phyloP scores from a whole-genome alignment of 2,329 filamentous ascomycete genomes.

The Zalaria sp. region DNA sequence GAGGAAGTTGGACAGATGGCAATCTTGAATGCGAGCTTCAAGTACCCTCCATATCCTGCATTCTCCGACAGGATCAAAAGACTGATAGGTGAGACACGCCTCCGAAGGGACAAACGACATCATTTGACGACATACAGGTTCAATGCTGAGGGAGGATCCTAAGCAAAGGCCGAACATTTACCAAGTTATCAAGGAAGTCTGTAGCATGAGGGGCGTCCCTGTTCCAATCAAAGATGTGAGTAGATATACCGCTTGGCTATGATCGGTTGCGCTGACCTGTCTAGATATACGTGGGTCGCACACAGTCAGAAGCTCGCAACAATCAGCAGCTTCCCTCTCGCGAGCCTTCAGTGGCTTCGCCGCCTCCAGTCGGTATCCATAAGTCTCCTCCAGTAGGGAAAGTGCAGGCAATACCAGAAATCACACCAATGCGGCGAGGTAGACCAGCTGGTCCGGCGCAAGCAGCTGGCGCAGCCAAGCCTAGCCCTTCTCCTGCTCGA shows the following conservation, averaged over 20 bases:
- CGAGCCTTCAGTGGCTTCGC: slow-evolving; percentile 37
- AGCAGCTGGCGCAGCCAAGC: slow-evolving; percentile 23
- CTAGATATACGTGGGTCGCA: slow-evolving; percentile 37
- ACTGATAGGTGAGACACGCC: slow-evolving; percentile 58
- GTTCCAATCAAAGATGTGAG: slow-evolving; percentile 80
- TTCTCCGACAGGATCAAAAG: slow-evolving; percentile 86
- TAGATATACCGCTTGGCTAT: slow-evolving; percentile 5
- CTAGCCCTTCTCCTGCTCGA: slow-evolving; percentile 53
- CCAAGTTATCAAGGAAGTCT: slow-evolving; percentile 75
- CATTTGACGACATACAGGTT: slow-evolving; percentile 37
- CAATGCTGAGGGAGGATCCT: slow-evolving; percentile 80
- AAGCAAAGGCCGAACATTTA: slow-evolving; percentile 80
- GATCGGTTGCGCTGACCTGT: slow-evolving; percentile 10
- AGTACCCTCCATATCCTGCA: slow-evolving; percentile 71
- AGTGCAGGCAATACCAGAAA: slow-evolving; percentile 66
- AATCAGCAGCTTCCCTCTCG: slow-evolving; percentile 46
- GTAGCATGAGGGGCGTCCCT: slow-evolving; percentile 74
- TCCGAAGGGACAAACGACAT: neutral
- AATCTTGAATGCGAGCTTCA: slow-evolving; percentile 89
- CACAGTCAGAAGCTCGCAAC: slow-evolving; percentile 48
- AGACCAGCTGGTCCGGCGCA: slow-evolving; percentile 46
- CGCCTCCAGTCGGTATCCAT: slow-evolving; percentile 20
- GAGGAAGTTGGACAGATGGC: slow-evolving; percentile 96
- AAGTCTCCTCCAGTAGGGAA: slow-evolving; percentile 45
- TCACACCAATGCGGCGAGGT: slow-evolving; percentile 86